phyloP scores from a whole-genome alignment of 148 eudicot genomes.

The Persicaria maculosa region DNA sequence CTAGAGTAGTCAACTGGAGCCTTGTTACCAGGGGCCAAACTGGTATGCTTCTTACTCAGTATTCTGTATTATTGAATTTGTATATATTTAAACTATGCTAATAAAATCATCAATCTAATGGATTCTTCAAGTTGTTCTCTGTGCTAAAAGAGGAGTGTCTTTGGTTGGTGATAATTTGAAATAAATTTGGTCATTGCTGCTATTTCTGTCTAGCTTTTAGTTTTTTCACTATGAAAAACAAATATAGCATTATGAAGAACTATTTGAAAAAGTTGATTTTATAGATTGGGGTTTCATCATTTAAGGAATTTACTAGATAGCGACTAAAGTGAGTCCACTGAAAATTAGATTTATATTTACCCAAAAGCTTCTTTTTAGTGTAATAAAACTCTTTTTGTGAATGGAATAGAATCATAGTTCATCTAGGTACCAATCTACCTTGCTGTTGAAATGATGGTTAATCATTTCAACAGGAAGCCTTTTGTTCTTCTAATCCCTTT shows the following conservation, averaged over 20 bases:
- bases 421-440: neutral
- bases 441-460: neutral
- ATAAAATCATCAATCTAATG: neutral
- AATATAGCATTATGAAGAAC: neutral
- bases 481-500: neutral
- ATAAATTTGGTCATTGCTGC: neutral
- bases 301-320: neutral
- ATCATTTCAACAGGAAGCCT: neutral
- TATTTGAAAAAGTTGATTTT: neutral
- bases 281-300: neutral
- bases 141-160: neutral
- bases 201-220: neutral
- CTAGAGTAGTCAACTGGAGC: slow-evolving; percentile 94
- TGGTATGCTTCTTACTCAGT: slow-evolving; percentile 39
- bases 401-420: neutral
- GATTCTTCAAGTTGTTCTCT: neutral
- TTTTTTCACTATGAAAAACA: neutral
- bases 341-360: neutral
- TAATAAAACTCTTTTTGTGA: neutral
- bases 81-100: neutral
- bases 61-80: neutral
- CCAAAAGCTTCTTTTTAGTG: neutral
- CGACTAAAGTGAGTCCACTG: neutral
- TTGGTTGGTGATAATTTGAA: neutral
- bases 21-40: slow-evolving; percentile 89